Evolutionary conservation across 306 rosid species (phyloP), one percentile per base, ranked within the genome.

Genomic region (Mucuna pruriens): DNA sequence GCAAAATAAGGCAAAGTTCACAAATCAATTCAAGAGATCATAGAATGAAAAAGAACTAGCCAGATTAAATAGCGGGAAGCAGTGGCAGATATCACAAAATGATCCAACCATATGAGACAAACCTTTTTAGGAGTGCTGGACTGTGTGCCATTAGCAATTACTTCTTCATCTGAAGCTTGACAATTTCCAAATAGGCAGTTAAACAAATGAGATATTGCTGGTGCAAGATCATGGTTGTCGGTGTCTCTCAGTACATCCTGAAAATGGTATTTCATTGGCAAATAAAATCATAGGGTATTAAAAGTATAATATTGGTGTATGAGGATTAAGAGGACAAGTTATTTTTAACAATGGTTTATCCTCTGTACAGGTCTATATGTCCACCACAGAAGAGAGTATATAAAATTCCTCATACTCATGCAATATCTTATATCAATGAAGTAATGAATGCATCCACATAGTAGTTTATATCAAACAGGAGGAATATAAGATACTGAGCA

Each of bases 171-270:
- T 73, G 61, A 68, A 70, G 87, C 92, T 78, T 88, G 92, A 81
- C 86, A 88, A 72, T 73, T 94, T 89, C 98, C 98, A 34, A 94
- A 94, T 39, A 91, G 65, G 79, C 97, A 91, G 85, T 91, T 94
- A 78, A 94, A 85, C 83, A 90, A 90, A 85, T 91, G 98, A 60
- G 91, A 76, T 34, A 91, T 66, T 54, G 94, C 90, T 0, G 86
- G 86, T 46, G 95, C 98, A 72, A 90, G 79, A 79, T 94, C 98
- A 85, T 91, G 97, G 84, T 94, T 94, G 48, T 90, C 92, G 0
- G 91, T 89, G 46, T 90, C 94, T 86, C 98, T 91, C 77, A 94
- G 82, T 74, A 87, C 83, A 87, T 91, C 98, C 98, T 94, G 88
- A 75, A 74, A 19, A 57, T 55, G 51, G 23, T 68, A 48, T 29